Evolutionary conservation across 441 rosid genomes (phyloP), one percentile per base, ranked within the genome.

Genomic region (Gossypium gossypioides): DNA sequence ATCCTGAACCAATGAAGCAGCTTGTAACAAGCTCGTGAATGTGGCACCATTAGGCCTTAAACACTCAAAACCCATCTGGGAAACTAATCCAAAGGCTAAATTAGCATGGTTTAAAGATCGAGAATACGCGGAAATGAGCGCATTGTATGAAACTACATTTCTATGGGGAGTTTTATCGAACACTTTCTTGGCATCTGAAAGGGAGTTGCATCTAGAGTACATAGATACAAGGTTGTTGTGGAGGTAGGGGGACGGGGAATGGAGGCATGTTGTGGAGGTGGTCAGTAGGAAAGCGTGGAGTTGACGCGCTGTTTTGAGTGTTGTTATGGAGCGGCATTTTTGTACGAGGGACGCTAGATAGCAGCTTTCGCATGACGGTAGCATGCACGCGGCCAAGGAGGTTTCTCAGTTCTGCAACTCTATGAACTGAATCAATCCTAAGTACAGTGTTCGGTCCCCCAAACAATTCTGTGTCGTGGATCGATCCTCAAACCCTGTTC

Each of bases 161-260:
- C 94, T 83, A 0, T 60, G 62, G 56, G 90, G 94, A 89, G 92
- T 92, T 89, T 74, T 73, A 73, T 87, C 93, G 87, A 93, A 89
- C 87, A 90, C 56, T 51, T 61, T 40, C 32, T 79, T 87, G 1
- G 94, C 94, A 29, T 87, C 86, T 7, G 68, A 54, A 0, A 86
- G 9, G 0, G 89, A 86, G 21, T 87, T 82, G 55, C 90, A 93
- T 9, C 92, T 80, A 0, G 61, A 82, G 65, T 91, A 91, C 92
- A 88, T 82, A 0, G 97, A 87, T 24, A 89, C 42, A 65, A 91
- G 81, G 19, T 87, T 91, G 86, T 94, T 92, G 84, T 72, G 72
- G 51, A 71, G 61, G 70, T 78, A 94, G 0, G 97, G 91, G 21
- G 86, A 79, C 4, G 56, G 76, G 16, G 72, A 79, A 69, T 55